Evolutionary conservation across 169 alveolate genomes (phyloP).

Genomic region (Perkinsus marinus): DNA sequence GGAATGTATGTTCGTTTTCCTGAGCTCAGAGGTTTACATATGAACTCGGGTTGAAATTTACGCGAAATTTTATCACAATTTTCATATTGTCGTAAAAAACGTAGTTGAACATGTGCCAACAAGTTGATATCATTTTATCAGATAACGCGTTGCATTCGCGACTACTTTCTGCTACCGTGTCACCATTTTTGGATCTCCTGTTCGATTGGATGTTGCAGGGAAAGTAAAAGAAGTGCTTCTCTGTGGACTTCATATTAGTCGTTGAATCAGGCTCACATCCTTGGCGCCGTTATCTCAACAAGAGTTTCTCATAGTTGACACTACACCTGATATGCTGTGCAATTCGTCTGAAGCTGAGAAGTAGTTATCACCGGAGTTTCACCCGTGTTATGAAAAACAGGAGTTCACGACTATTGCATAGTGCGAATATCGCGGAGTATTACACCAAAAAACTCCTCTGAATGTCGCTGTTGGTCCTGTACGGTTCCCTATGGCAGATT

Average conservation of each 20-base stretch:
- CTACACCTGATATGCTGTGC: not conserved
- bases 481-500: not conserved
- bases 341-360: not conserved
- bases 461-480: not conserved
- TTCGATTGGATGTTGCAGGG: not conserved
- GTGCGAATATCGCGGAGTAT: too few species aligned
- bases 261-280: not conserved
- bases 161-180: not conserved
- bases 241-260: not conserved
- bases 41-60: too few species aligned
- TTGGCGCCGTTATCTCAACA: not conserved
- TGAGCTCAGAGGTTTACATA: too few species aligned
- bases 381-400: too few species aligned
- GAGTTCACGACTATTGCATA: too few species aligned
- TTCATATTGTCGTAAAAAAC: too few species aligned
- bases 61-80: too few species aligned
- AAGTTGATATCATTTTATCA: not conserved
- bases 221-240: not conserved
- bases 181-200: not conserved
- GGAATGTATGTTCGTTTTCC: too few species aligned
- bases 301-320: not conserved
- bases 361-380: not conserved
- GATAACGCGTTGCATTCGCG: not conserved
- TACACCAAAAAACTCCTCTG: too few species aligned
- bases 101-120: too few species aligned